A percentile compares a stretch with the other conserved stretches of the same genome.
phyloP scores from a whole-genome alignment of 768 basidiomycete species.

The Podaxis sp. region DNA sequence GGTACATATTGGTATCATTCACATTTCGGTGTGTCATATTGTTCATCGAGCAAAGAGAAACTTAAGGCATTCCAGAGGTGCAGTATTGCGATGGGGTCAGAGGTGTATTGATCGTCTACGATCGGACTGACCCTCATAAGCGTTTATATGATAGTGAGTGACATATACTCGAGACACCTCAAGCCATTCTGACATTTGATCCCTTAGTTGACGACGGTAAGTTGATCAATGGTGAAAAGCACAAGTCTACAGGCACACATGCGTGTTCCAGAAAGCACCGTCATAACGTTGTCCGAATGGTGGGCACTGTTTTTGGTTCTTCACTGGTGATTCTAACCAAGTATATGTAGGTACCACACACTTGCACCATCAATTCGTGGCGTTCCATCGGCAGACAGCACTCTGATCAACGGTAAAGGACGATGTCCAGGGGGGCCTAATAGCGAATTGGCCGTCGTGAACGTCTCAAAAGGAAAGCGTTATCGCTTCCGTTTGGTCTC shows the following conservation, averaged over 20 bases:
- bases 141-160: slow-evolving; percentile 28
- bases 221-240: background rate
- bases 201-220: slow-evolving; percentile 16
- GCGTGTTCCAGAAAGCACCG: slow-evolving; percentile 34
- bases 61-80: slow-evolving; percentile 22
- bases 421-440: slow-evolving; percentile 38
- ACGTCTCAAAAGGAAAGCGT: slow-evolving; percentile 36
- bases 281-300: slow-evolving; percentile 44
- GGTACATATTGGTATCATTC: slow-evolving; percentile 41
- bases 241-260: background rate
- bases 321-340: background rate
- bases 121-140: slow-evolving; percentile 34
- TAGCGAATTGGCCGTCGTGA: slow-evolving; percentile 34
- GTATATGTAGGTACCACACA: slow-evolving; percentile 27
- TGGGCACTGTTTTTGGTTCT: slow-evolving; percentile 14
- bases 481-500: slow-evolving; percentile 53
- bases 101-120: slow-evolving; percentile 37
- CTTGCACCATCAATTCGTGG: slow-evolving; percentile 17
- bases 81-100: slow-evolving; percentile 52
- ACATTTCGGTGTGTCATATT: slow-evolving; percentile 24
- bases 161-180: background rate
- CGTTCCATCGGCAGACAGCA: slow-evolving; percentile 25
- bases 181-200: background rate
- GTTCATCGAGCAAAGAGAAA: background rate
- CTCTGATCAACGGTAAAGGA: slow-evolving; percentile 49